phyloP scores from a whole-genome alignment of 495 filamentous ascomycete species.

The Durotheca rogersii region DNA sequence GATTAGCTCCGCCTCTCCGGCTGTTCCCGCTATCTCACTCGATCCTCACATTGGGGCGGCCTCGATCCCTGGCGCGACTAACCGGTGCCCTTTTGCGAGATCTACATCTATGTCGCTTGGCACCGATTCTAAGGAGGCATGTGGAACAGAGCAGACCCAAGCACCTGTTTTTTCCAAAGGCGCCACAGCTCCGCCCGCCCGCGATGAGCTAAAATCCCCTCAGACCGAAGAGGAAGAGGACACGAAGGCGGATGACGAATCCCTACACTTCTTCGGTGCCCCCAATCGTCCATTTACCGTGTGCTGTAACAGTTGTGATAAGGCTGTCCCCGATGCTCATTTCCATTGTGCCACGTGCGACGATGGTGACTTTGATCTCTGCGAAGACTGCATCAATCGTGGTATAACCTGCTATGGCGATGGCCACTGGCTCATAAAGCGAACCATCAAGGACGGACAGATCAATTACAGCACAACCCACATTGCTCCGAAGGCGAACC shows the following conservation, averaged over 20 bases:
- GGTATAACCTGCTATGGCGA: slow-evolving; percentile 74
- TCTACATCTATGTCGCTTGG: slow-evolving; percentile 6
- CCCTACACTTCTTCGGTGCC: background rate
- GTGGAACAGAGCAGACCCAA: slow-evolving; percentile 13
- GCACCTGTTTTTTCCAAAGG: slow-evolving; percentile 1
- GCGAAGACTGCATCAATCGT: slow-evolving; percentile 70
- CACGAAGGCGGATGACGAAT: slow-evolving; percentile 1
- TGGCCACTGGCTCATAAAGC: slow-evolving; percentile 92
- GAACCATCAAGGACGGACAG: slow-evolving; percentile 71
- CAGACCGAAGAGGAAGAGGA: slow-evolving; percentile 6
- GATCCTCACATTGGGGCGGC: slow-evolving; percentile 4
- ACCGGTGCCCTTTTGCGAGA: slow-evolving; percentile 13
- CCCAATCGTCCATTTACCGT: slow-evolving; percentile 55
- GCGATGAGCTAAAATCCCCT: too few species aligned
- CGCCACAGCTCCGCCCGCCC: background rate
- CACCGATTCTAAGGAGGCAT: slow-evolving; percentile 22
- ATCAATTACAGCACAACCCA: slow-evolving; percentile 85
- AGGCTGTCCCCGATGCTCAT: slow-evolving; percentile 73
- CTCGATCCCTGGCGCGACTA: background rate
- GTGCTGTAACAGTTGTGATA: slow-evolving; percentile 89
- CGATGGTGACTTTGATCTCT: slow-evolving; percentile 92
- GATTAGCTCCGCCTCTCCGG: slow-evolving; percentile 2
- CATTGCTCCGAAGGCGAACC: slow-evolving; percentile 60
- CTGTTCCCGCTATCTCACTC: slow-evolving; percentile 6
- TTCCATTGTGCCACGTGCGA: slow-evolving; percentile 96